Conservation (phyloP, 805 yeast genomes). For the Sugiyamaella floridensis region DNA sequence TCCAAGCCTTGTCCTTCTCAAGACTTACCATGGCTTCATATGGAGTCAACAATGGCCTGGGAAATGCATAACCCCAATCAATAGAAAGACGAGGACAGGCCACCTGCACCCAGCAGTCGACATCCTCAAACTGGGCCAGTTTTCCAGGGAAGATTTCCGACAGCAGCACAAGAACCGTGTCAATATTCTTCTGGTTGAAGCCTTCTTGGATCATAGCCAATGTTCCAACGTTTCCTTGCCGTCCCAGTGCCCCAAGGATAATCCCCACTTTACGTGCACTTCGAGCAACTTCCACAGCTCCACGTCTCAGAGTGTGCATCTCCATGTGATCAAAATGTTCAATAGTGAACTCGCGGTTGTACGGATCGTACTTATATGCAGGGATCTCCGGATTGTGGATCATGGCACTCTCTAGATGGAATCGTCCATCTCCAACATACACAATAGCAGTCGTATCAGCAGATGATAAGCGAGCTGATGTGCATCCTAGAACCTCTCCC, state of each 20-base stretch:
- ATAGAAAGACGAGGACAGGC: slow-evolving; percentile 95
- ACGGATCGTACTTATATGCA: slow-evolving; percentile 93
- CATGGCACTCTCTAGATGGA: slow-evolving; percentile 94
- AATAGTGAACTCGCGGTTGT: slow-evolving; percentile 80
- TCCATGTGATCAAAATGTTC: slow-evolving; percentile 86
- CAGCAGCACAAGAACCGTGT: slow-evolving; percentile 71
- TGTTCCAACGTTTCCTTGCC: slow-evolving; percentile 87
- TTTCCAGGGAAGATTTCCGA: slow-evolving; percentile 94
- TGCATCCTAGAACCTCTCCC: slow-evolving; percentile 95
- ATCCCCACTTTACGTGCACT: slow-evolving; percentile 66
- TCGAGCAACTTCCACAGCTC: slow-evolving; percentile 62
- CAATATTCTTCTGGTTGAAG: slow-evolving; percentile 49
- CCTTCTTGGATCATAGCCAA: slow-evolving; percentile 55
- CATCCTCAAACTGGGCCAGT: slow-evolving; percentile 82
- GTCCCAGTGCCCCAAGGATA: slow-evolving; percentile 86
- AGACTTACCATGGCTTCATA: slow-evolving; percentile 92
- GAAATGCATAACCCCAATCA: slow-evolving; percentile 98
- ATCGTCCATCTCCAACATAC: slow-evolving; percentile 93
- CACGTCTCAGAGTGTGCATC: slow-evolving; percentile 63
- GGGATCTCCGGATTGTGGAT: slow-evolving; percentile 91
- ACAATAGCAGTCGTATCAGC: slow-evolving; percentile 67
- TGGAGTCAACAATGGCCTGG: slow-evolving; percentile 86
- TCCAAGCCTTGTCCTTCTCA: slow-evolving; percentile 62
- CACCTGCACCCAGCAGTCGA: slow-evolving; percentile 93
- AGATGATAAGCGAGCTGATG: slow-evolving; percentile 62